Conservation (phyloP, 257 asterid genomes). For the Nicotiana sylvestris region DNA sequence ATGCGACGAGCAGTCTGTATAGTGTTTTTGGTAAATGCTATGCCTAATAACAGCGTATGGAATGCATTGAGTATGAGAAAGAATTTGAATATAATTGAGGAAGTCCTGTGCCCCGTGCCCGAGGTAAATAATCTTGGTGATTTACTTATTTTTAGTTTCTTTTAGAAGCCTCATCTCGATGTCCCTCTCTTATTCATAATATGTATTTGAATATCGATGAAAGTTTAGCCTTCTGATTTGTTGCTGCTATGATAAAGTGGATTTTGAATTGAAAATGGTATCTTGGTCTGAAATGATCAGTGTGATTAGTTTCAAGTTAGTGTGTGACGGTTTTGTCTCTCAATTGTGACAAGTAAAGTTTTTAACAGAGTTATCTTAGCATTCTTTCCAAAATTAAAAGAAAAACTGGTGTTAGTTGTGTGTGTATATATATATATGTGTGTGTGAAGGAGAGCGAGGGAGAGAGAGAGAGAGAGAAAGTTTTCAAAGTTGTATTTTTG, state of each 20-base stretch:
- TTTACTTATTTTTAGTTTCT: not conserved
- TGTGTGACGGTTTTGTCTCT: too few species aligned
- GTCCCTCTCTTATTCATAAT: not conserved
- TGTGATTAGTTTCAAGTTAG: too few species aligned
- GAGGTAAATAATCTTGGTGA: conserved; percentile 28
- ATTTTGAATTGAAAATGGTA: not conserved
- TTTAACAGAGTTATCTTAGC: not conserved
- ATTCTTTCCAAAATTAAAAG: not conserved
- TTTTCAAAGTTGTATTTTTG: too few species aligned
- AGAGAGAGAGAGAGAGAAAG: too few species aligned
- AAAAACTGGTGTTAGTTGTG: too few species aligned
- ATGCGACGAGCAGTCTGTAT: conserved; percentile 18
- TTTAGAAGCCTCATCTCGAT: too few species aligned
- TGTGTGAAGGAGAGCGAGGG: too few species aligned
- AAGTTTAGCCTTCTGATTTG: not conserved
- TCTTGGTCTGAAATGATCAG: not conserved
- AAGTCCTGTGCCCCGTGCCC: conserved; percentile 21
- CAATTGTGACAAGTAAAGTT: too few species aligned
- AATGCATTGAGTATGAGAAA: conserved; percentile 27
- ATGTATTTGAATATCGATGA: not conserved
- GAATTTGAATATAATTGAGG: conserved; percentile 30
- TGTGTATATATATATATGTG: too few species aligned
- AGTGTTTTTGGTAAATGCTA: conserved; percentile 37
- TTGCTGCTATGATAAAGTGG: too few species aligned
- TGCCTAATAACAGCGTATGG: conserved; percentile 45